phyloP scores from a whole-genome alignment of 2,329 filamentous ascomycete species.

The Clonostachys sp. region DNA sequence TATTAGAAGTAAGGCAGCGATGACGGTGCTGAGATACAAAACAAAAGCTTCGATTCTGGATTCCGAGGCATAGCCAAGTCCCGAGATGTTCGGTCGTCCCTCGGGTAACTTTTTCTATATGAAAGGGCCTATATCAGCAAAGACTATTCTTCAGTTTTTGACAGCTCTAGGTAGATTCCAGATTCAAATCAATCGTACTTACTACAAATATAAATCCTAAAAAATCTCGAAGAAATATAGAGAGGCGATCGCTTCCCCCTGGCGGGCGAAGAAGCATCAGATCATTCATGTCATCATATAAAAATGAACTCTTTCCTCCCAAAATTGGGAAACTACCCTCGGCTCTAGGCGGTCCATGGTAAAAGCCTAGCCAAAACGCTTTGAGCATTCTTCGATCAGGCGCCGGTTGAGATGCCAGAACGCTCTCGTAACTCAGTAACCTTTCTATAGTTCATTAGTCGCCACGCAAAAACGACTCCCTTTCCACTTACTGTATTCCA shows the following conservation, averaged over 20 bases:
- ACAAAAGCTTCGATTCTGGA: neutral
- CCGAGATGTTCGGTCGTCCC: neutral
- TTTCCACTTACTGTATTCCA: neutral
- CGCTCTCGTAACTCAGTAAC: neutral
- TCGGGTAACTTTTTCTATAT: neutral
- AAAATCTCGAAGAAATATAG: neutral
- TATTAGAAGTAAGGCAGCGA: constrained; percentile 1
- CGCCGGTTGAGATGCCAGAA: neutral
- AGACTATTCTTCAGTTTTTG: too few relatives aligned
- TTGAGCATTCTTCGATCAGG: neutral
- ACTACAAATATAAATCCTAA: neutral
- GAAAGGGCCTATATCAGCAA: neutral
- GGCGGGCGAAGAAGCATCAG: neutral
- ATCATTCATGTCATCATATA: neutral
- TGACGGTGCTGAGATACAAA: neutral
- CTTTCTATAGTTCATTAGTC: neutral
- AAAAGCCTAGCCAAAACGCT: neutral
- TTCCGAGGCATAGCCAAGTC: neutral
- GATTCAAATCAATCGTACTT: neutral
- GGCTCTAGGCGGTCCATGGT: neutral
- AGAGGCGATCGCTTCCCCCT: neutral
- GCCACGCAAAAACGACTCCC: too few relatives aligned
- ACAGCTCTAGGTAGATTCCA: too few relatives aligned
- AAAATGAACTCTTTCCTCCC: neutral
- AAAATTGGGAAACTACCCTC: neutral